Base-by-base conservation (phyloP, 345 rosid genomes). In the Lumnitzera littorea region DNA sequence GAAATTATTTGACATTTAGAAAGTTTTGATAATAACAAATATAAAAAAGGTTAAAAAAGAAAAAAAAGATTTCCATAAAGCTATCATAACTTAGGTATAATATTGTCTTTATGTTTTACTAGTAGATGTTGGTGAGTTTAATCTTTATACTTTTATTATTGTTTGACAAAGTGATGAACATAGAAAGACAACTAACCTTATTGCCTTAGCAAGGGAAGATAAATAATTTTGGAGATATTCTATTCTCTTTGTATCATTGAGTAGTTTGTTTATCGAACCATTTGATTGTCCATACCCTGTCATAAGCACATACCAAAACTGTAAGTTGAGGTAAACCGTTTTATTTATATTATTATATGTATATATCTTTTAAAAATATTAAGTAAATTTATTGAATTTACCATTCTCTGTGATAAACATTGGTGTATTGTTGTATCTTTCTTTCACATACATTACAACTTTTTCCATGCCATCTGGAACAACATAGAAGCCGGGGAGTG, bases 391-490 rank as follows among this genome's bases (percentile, higher is more conserved):
- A 9, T 2, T 9, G 9, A 36, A 36, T 12, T 1, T 50, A 67
- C 65, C 71, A 23, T 67, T 67, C 24, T 61, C 66, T 2, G 71
- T 67, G 47, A 67, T 55, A 27, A 61, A 60, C 61, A 67, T 67
- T 2, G 65, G 71, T 2, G 65, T 67, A 46, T 67, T 67, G 41
- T 67, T 67, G 56, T 67, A 61, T 61, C 65, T 48, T 16, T 67
- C 61, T 24, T 60, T 61, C 46, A 67, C 23, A 29, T 67, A 67
- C 50, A 13, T 36, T n/a, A 67, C 60, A 11, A 53, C 15, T 47
- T 49, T 55, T 50, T 61, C 66, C 61, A 67, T 4, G 11, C 55
- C 71, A 15, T 49, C 36, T 3, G 70, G 64, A 17, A 50, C 50
- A 13, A 51, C 56, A 36, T 58, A 64, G 15, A 64, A 56, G 51